Evolutionary conservation across 2,329 filamentous ascomycete genomes (phyloP).

Genomic region (Byssothecium circinans): DNA sequence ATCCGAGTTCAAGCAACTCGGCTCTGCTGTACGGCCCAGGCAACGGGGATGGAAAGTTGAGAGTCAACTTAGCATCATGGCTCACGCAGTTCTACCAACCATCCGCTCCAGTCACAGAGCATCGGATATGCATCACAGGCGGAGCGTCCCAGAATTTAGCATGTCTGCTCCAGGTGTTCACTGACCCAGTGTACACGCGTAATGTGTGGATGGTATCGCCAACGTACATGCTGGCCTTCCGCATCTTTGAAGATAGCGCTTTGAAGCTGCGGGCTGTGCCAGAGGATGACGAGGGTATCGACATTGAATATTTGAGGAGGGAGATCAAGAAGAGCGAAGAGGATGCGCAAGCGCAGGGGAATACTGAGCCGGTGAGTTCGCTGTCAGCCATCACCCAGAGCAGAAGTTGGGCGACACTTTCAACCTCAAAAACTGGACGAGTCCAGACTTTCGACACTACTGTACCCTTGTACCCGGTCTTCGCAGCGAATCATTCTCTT

Average conservation of each 20-base stretch:
- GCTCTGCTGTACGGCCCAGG: slow-evolving; percentile 82
- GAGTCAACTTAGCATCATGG: slow-evolving; percentile 70
- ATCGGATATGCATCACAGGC: slow-evolving; percentile 77
- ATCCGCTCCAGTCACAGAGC: slow-evolving; percentile 48
- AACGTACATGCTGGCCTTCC: slow-evolving; percentile 80
- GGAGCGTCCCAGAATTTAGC: slow-evolving; percentile 84
- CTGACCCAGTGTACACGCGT: slow-evolving; percentile 74
- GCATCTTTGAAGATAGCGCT: slow-evolving; percentile 82
- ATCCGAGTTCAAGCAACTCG: slow-evolving; percentile 60
- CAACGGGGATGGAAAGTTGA: slow-evolving; percentile 59
- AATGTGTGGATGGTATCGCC: slow-evolving; percentile 81
- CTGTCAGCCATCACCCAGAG: too few species aligned
- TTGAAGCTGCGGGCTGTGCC: slow-evolving; percentile 72
- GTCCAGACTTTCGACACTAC: too few species aligned
- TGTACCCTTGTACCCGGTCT: too few species aligned
- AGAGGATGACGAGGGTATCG: slow-evolving; percentile 76
- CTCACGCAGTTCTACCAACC: slow-evolving; percentile 64
- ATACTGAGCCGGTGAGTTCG: slow-evolving; percentile 48
- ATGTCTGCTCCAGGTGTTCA: slow-evolving; percentile 75
- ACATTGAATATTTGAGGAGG: slow-evolving; percentile 62
- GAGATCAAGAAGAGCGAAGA: slow-evolving; percentile 56
- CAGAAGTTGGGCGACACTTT: too few species aligned
- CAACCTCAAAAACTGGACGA: too few species aligned
- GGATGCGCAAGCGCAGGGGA: slow-evolving; percentile 40
- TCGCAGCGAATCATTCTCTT: too few species aligned